phyloP scores from a whole-genome alignment of 371 early-diverging fungal species.

The Phascolomyces articulosus region DNA sequence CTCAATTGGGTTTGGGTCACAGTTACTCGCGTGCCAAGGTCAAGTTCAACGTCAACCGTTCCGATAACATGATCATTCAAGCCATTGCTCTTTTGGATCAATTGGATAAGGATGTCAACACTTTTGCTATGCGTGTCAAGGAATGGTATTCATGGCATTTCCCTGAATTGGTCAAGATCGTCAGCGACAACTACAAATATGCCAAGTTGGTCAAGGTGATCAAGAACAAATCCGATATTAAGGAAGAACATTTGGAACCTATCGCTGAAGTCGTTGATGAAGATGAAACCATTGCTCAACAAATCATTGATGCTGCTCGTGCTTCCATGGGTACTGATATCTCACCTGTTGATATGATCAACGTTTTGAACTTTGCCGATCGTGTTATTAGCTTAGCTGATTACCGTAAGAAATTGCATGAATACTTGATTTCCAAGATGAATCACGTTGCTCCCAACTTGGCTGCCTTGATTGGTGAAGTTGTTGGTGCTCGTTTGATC shows the following conservation, averaged over 20 bases:
- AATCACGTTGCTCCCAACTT: constrained; percentile 97
- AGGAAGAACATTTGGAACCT: constrained; percentile 73
- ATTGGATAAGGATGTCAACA: constrained; percentile 95
- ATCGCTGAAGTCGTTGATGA: constrained; percentile 79
- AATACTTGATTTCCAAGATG: constrained; percentile 96
- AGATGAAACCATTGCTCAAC: constrained; percentile 67
- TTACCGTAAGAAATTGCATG: constrained; percentile 90
- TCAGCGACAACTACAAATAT: constrained; percentile 90
- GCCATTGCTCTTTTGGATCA: constrained; percentile 90
- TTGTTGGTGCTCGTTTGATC: constrained; percentile 92
- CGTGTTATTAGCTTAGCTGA: constrained; percentile 92
- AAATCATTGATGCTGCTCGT: constrained; percentile 92
- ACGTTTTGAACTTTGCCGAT: constrained; percentile 93
- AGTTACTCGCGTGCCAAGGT: constrained; percentile 97
- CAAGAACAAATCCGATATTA: constrained; percentile 87
- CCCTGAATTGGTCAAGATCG: constrained; percentile 96
- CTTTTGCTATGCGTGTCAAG: constrained; percentile 86
- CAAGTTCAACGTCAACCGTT: constrained; percentile 96
- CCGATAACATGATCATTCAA: constrained; percentile 95
- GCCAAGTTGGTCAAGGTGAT: constrained; percentile 88
- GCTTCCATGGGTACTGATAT: constrained; percentile 97
- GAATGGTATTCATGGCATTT: constrained; percentile 99
- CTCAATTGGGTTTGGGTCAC: constrained; percentile 97
- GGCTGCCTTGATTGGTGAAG: constrained; percentile 95
- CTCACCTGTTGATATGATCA: constrained; percentile 90